A percentile compares a stretch with the other conserved stretches of the same genome.
Evolutionary conservation across 2,329 filamentous ascomycete species (phyloP).

Genomic region (Chaetomium globosum): DNA sequence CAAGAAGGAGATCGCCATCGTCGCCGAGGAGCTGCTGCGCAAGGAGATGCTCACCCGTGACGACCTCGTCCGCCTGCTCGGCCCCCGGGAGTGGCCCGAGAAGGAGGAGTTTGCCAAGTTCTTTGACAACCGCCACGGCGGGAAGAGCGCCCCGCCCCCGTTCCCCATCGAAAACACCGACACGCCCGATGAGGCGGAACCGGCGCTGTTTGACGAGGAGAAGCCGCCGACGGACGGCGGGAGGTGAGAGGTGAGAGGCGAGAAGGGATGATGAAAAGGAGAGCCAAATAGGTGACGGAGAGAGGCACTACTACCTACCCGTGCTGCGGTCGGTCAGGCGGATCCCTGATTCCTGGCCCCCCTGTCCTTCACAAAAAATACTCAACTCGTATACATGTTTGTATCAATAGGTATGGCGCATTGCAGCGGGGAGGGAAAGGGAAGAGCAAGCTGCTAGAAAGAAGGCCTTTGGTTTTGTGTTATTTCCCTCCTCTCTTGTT

Average conservation of each 20-base stretch:
- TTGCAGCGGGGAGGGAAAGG: conserved; percentile 11
- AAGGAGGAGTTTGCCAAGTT: conserved; percentile 91
- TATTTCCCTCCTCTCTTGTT: conserved; percentile 4
- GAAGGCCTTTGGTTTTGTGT: neutral
- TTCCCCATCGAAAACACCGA: conserved; percentile 53
- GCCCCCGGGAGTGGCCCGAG: conserved; percentile 81
- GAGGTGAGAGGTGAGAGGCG: conserved; percentile 17
- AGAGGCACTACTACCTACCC: neutral
- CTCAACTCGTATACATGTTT: conserved; percentile 28
- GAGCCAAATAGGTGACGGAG: neutral
- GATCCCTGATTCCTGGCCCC: neutral
- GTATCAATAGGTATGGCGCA: conserved; percentile 27
- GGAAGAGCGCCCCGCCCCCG: conserved; percentile 56
- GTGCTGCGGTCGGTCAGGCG: neutral
- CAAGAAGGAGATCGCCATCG: conserved; percentile 83
- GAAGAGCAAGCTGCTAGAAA: conserved; percentile 13
- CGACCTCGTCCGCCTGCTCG: conserved; percentile 87
- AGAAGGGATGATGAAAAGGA: neutral
- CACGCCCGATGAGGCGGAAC: conserved; percentile 38
- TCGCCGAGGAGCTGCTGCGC: conserved; percentile 87
- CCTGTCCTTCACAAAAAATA: conserved; percentile 1
- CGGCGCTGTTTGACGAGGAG: conserved; percentile 32
- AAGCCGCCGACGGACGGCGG: conserved; percentile 11
- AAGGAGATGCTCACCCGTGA: conserved; percentile 93
- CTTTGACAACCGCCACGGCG: conserved; percentile 66